Evolutionary conservation across 306 rosid genomes (phyloP).

Genomic region (Urtica urens): DNA sequence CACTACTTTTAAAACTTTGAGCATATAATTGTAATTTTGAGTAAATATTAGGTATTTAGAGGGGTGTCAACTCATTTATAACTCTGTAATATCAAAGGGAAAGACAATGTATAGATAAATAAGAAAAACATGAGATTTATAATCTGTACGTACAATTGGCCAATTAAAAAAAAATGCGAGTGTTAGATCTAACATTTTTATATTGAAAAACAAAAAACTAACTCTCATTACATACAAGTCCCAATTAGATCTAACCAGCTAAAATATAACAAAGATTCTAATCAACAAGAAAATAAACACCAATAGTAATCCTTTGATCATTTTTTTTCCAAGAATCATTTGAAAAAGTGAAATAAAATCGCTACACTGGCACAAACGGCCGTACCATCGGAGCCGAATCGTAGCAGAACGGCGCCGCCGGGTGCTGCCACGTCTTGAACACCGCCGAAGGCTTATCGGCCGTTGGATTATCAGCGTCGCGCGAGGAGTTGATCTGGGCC

Average conservation of each 20-base stretch:
- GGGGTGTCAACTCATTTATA: too few relatives aligned
- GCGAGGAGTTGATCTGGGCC: conserved; percentile 20
- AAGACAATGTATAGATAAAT: too few relatives aligned
- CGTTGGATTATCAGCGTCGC: conserved; percentile 19
- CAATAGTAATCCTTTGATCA: conserved; percentile 26
- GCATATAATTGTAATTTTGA: too few relatives aligned
- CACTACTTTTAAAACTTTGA: too few relatives aligned
- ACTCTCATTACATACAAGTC: too few relatives aligned
- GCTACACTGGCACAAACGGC: conserved; percentile 48
- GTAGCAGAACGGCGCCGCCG: conserved; percentile 83
- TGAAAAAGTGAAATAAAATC: neutral
- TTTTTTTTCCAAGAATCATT: neutral
- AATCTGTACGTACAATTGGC: conserved; percentile 2
- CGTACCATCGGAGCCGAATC: conserved; percentile 39
- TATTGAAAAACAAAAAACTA: neutral
- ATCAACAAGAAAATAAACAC: conserved; percentile 4
- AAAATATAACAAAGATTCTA: neutral
- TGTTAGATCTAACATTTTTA: conserved; percentile 4
- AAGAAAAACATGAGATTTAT: neutral
- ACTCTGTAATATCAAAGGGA: too few relatives aligned
- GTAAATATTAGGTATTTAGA: too few relatives aligned
- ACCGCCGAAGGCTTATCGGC: conserved; percentile 27
- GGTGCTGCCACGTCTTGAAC: conserved; percentile 86
- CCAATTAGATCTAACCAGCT: neutral
- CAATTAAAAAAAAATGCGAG: neutral